These are phyloP conservation scores for Erigeron canadensis DNA, from an alignment of 129 eudicot species.

Conservation along the genomic window DNA sequence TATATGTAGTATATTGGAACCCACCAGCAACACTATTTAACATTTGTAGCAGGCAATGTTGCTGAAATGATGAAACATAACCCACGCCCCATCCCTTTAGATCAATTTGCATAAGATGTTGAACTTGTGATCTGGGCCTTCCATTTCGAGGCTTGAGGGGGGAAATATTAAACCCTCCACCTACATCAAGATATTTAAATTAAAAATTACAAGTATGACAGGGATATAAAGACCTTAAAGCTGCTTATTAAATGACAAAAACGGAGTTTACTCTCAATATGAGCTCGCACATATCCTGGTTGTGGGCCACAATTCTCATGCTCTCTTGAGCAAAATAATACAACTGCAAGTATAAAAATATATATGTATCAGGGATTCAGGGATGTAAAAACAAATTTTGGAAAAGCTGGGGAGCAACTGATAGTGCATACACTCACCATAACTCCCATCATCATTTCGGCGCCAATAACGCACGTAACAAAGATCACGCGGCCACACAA, in stretches of 20 bases:
- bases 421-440: slow-evolving; percentile 50
- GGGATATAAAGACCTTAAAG: slow-evolving; percentile 8
- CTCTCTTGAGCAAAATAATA: slow-evolving; percentile 90
- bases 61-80: slow-evolving; percentile 87
- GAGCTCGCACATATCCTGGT: slow-evolving; percentile 98
- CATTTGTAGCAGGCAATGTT: slow-evolving; percentile 92
- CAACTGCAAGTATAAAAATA: slow-evolving; percentile 70
- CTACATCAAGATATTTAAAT: slow-evolving; percentile 38
- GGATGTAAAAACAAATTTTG: slow-evolving; percentile 10
- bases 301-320: slow-evolving; percentile 95
- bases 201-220: slow-evolving; percentile 20
- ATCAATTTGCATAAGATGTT: slow-evolving; percentile 98
- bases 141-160: slow-evolving; percentile 90
- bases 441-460: slow-evolving; percentile 98
- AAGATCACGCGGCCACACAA: slow-evolving; percentile 99
- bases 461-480: slow-evolving; percentile 99
- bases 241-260: slow-evolving; percentile 13
- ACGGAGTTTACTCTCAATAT: slow-evolving; percentile 79
- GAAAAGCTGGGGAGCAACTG: slow-evolving; percentile 9
- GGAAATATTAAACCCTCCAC: slow-evolving; percentile 96
- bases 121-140: slow-evolving; percentile 92
- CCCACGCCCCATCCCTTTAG: slow-evolving; percentile 98
- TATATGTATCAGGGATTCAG: not conserved
- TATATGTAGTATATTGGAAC: slow-evolving; percentile 17
- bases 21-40: slow-evolving; percentile 97